Evolutionary conservation across 352 stramenopile genomes (phyloP), one percentile per base, ranked within the genome.

Genomic region (Phytophthora hibernalis): DNA sequence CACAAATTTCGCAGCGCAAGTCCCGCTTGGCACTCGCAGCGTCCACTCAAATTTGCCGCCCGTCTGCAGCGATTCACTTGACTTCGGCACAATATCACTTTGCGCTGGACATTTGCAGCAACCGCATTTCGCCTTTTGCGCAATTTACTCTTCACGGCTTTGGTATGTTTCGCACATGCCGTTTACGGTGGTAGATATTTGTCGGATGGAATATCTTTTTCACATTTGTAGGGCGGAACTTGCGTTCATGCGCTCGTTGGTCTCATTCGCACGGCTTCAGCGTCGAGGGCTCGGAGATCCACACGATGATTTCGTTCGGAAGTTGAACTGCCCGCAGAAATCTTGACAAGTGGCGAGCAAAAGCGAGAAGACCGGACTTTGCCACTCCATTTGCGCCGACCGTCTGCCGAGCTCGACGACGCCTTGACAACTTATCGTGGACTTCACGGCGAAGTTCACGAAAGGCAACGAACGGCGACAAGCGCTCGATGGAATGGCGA

Each of bases 261-360:
- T 42, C 35, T 42, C 35, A 42, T 42, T 42, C 38, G 43, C 43
- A 50, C 12, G 9, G 33, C 20, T 31, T 35, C 13, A 7, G 11
- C 21, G 18, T 20, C 11, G 4, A 26, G 6, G 20, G 21, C 21
- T 49, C 21, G 9, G 18, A 22, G 40, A 24, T 33, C 44, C 44
- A 51, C 45, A 52, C 5, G 42, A 48, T 48, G 42, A 16, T 28
- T 48, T 26, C 18, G 28, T 48, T 52, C 24, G 45, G 24, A 24
- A 28, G 2, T 26, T 15, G 20, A 28, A 48, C 42, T 26, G 11
- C n/a, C 58, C 58, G 54, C 24, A 16, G 28, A 53, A 53, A 65
- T 57, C 57, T 21, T 48, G 59, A 61, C 49, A 61, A 52, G 50
- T 61, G 59, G 48, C 59, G 54, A 57, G 21, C 47, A 48, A n/a